These are phyloP conservation scores for Cladosporium halotolerans DNA, from an alignment of 2,329 filamentous ascomycete species.

Conservation along the genomic window DNA sequence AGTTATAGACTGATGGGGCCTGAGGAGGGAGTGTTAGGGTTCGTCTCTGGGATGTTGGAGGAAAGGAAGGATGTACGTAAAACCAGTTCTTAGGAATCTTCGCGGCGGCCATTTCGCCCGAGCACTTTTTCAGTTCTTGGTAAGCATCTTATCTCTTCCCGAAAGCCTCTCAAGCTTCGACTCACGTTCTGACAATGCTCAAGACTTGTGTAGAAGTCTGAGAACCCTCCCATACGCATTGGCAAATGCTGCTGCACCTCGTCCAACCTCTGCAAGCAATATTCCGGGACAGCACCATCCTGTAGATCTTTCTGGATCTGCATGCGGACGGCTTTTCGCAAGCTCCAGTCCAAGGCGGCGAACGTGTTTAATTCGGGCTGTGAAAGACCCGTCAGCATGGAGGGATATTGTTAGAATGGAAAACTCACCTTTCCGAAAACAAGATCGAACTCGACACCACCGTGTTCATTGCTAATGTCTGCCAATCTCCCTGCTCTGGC, in stretches of 20 bases:
- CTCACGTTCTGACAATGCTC: constrained; percentile 46
- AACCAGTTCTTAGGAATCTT: constrained; percentile 21
- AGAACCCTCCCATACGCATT: constrained; percentile 50
- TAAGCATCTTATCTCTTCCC: constrained; percentile 22
- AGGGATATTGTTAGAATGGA: not conserved
- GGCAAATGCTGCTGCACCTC: constrained; percentile 49
- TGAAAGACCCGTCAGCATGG: no score
- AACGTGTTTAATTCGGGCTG: constrained; percentile 44
- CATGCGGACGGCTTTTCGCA: constrained; percentile 34
- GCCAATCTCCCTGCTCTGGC: not conserved
- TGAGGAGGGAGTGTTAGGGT: constrained; percentile 23
- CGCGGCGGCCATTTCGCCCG: constrained; percentile 37
- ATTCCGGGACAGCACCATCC: constrained; percentile 21
- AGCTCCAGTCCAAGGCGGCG: constrained; percentile 38
- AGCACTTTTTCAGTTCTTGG: constrained; percentile 23
- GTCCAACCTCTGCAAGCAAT: constrained; percentile 31
- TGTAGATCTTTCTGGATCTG: constrained; percentile 34
- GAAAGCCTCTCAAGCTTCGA: constrained; percentile 27
- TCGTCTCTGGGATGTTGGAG: not conserved
- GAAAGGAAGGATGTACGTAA: not conserved
- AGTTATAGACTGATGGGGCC: constrained; percentile 36
- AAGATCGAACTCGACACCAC: not conserved
- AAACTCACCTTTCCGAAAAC: not conserved
- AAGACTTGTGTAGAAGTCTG: constrained; percentile 51
- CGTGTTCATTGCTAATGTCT: not conserved